Percentiles rank a stretch among this genome's conserved stretches.
Conservation (phyloP, 176 grass and related monocot species). For the Rhynchospora breviuscula region DNA sequence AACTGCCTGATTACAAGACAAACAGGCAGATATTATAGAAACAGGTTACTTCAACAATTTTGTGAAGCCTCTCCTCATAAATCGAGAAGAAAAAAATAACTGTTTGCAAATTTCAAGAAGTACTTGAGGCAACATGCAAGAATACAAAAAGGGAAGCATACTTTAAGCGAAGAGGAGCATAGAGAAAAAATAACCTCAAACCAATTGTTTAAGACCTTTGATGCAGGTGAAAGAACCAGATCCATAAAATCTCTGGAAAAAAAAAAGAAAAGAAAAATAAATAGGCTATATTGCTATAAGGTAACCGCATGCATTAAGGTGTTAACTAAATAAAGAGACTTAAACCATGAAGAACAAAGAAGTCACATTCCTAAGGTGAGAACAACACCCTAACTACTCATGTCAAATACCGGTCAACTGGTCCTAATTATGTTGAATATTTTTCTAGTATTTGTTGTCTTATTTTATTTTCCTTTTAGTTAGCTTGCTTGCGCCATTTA, state of each 20-base stretch:
- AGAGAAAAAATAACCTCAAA: slow-evolving; percentile 57
- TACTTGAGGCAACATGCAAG: background rate
- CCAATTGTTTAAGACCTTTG: slow-evolving; percentile 89
- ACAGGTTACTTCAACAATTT: slow-evolving; percentile 10
- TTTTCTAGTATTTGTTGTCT: background rate
- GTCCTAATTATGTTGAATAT: background rate
- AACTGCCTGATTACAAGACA: background rate
- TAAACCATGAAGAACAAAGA: background rate
- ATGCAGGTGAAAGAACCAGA: slow-evolving; percentile 80
- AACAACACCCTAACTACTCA: background rate
- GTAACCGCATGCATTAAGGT: background rate
- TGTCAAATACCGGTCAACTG: background rate
- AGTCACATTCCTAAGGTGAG: background rate
- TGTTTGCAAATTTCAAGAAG: background rate
- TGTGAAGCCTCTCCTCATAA: slow-evolving; percentile 5
- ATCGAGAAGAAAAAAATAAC: slow-evolving; percentile 23
- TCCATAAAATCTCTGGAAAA: slow-evolving; percentile 86
- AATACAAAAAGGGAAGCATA: background rate
- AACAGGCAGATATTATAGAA: background rate
- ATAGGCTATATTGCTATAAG: background rate
- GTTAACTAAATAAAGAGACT: background rate
- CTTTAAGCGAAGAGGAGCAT: background rate
- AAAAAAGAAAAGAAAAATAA: slow-evolving; percentile 8
- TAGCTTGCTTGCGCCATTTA: background rate
- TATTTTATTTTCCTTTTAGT: background rate